Evolutionary conservation across 768 basidiomycete species (phyloP), one percentile per base, ranked within the genome.

Genomic region (Suillus cothurnatus): DNA sequence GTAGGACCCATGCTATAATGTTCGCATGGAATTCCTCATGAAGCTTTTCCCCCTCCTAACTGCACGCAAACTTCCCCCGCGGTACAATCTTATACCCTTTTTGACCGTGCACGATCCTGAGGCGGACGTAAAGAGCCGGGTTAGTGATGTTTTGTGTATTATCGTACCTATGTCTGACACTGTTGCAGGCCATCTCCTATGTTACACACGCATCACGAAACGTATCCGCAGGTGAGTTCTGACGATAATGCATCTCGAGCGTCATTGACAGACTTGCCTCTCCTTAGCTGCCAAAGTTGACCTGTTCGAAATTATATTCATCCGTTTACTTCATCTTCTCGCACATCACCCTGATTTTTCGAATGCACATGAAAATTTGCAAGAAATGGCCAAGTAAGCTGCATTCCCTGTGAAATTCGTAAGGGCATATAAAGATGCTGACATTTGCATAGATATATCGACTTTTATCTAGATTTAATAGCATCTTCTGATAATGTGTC

Each of bases 291-390:
- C 86, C 34, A 82, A 85, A 52, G 78, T 93, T 19, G 83, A 88
- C n/a, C 78, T 86, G 60, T 84, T 96, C 63, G 97, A 98, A 74
- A 78, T 90, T 63, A 86, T 90, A 2, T 92, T 99, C 70, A 86
- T 96, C 50, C 90, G 97, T 15, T 78, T 99, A 5, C 82, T 99
- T 12, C 92, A 95, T 72, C 77, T 95, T 0, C 82, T 99, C 6
- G 94, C 95, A 0, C 96, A 97, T 73, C 97, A 99, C 74, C 97
- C 97, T 5, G 97, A 99, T 76, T 96, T 95, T 71, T 84, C 82
- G 23, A 83, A 81, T 52, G 81, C 83, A 3, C 83, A 86, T 43
- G 91, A 92, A 39, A 88, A 89, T 49, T 75, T 96, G 43, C 81
- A 86, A 39, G 90, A 92, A 70, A 89, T 95, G 70, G 88, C 91